These are phyloP conservation scores for Coniochaeta sp. DNA, from an alignment of 2,329 filamentous ascomycete species.

Conservation along the genomic window DNA sequence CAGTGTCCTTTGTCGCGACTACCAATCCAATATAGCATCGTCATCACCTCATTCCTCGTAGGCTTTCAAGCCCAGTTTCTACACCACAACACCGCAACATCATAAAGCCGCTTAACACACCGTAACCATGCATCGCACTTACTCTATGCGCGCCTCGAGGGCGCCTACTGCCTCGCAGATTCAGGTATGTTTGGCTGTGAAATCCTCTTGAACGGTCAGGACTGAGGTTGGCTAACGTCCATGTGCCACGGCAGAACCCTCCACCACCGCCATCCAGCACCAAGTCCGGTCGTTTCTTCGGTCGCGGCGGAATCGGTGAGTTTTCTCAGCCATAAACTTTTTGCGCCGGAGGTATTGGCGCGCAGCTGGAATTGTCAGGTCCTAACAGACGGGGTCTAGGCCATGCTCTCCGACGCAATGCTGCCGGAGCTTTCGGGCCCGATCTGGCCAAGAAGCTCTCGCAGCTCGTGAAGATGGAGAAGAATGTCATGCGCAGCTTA, in stretches of 20 bases:
- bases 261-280: constrained; percentile 87
- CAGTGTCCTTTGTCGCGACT: not conserved
- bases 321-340: constrained; percentile 12
- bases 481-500: constrained; percentile 99
- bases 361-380: not conserved
- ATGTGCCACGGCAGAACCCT: constrained; percentile 58
- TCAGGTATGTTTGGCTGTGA: constrained; percentile 33
- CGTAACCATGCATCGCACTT: constrained; percentile 83
- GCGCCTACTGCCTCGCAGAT: constrained; percentile 84
- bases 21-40: not conserved
- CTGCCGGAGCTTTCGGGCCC: constrained; percentile 69
- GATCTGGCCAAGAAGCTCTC: constrained; percentile 97
- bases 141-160: constrained; percentile 96
- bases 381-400: constrained; percentile 26
- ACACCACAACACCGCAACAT: not conserved
- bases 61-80: not conserved
- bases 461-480: constrained; percentile 99
- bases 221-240: not conserved
- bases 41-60: not conserved
- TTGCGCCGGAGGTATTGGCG: not conserved
- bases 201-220: not conserved
- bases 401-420: constrained; percentile 64
- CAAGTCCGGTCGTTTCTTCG: constrained; percentile 85
- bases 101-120: not conserved
- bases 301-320: constrained; percentile 78